Conservation (phyloP, 371 early-diverging fungal species). For the Dichotomocladium elegans region DNA sequence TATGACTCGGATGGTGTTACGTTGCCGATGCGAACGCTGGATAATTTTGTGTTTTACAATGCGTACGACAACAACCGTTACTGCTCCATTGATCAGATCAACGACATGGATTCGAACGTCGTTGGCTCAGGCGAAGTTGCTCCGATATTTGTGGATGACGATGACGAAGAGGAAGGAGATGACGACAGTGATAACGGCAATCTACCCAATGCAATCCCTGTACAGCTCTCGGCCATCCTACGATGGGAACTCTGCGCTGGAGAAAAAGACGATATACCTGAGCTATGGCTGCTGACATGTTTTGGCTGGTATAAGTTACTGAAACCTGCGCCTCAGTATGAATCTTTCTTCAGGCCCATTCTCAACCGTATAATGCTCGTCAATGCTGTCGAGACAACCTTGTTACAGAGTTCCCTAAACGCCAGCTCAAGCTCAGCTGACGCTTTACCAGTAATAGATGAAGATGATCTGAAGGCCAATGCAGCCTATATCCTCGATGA, state of each 20-base stretch:
- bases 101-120: conserved; percentile 22
- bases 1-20: too few species aligned
- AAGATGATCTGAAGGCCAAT: not conserved
- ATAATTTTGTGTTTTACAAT: conserved; percentile 44
- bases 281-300: conserved; percentile 45
- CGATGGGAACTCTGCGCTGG: conserved; percentile 36
- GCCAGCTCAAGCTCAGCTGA: too few species aligned
- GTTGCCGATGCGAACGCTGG: conserved; percentile 40
- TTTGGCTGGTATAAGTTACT: conserved; percentile 49
- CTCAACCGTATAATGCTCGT: conserved; percentile 34
- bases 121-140: conserved; percentile 37
- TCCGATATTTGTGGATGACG: conserved; percentile 20
- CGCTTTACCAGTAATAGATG: too few species aligned
- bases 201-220: conserved; percentile 10
- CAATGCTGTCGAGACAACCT: conserved; percentile 36
- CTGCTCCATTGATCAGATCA: conserved; percentile 30
- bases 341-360: conserved; percentile 20
- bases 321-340: conserved; percentile 28
- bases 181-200: conserved; percentile 21
- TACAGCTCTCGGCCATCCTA: conserved; percentile 38
- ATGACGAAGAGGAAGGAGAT: conserved; percentile 21
- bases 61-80: conserved; percentile 19
- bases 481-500: too few species aligned
- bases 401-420: too few species aligned
- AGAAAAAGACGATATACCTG: conserved; percentile 28